Percentiles rank a stretch among this genome's conserved stretches.
phyloP scores from a whole-genome alignment of 1,284 basidiomycete species.

The Microbotryum scabiosae region DNA sequence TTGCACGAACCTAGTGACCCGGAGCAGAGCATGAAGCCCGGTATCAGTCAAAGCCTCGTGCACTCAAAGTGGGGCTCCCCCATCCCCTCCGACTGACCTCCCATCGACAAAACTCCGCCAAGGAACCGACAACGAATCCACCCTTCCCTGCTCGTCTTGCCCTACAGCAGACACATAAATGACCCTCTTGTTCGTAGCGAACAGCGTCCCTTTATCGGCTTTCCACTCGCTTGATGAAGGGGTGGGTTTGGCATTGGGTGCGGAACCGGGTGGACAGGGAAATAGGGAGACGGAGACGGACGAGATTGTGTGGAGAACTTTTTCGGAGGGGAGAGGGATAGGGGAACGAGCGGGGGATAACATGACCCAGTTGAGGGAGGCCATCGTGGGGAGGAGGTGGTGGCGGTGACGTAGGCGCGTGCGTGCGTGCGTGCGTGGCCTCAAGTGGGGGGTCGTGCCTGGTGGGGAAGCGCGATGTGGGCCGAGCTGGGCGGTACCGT shows the following conservation, averaged over 20 bases:
- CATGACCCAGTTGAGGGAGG: constrained; percentile 23
- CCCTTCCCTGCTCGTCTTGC: not conserved
- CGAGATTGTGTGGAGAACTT: constrained; percentile 9
- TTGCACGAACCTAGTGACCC: constrained; percentile 22
- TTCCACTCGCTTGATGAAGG: not conserved
- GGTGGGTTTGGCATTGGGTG: not conserved
- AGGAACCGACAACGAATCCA: too few relatives aligned
- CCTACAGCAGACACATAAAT: constrained; percentile 15
- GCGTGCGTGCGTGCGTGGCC: too few relatives aligned
- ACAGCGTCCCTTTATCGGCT: constrained; percentile 7
- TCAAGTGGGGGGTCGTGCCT: too few relatives aligned
- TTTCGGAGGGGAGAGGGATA: constrained; percentile 24
- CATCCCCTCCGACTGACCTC: not conserved
- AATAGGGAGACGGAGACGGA: constrained; percentile 9
- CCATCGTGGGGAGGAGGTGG: constrained; percentile 8
- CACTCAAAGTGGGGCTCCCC: too few relatives aligned
- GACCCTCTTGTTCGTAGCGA: constrained; percentile 20
- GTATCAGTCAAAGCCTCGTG: too few relatives aligned
- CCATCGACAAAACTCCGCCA: too few relatives aligned
- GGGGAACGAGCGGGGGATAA: constrained; percentile 3
- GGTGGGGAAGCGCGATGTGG: too few relatives aligned
- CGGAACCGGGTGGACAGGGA: constrained; percentile 1
- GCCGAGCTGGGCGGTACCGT: too few relatives aligned
- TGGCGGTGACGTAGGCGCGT: too few relatives aligned
- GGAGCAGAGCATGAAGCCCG: constrained; percentile 12